Base-by-base conservation (phyloP, 208 protist genomes). In the Wallacemonas collosoma region DNA sequence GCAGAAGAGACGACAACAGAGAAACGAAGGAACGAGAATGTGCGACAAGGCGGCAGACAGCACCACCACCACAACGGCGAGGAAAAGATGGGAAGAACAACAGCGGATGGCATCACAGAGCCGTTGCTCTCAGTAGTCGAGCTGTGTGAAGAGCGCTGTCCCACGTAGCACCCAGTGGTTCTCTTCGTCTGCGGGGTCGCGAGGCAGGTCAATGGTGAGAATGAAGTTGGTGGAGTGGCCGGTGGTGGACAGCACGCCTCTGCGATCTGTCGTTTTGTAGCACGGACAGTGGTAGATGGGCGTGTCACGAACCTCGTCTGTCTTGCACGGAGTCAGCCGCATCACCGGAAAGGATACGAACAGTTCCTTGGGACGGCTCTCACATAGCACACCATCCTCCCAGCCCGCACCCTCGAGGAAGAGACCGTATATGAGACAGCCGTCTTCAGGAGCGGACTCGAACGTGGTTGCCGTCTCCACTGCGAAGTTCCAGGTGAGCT, bases 211-310 rank as follows among this genome's bases (percentile, higher is more conserved):
- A 26, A 96, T 85, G 26, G 89, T 87, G 36, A 99, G 83, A 67
- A 99, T 97, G 73, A 98, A 99, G 76, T 99, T 99, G 64, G 97
- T 99, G 38, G 94, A 98, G 78, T 99, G 98, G 26, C 98, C 98
- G 2, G 98, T 99, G 15, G 98, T 99, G 44, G 97, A 98, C 9
- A 99, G 87, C 8, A 96, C 90, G 67, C 98, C 98, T 11, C 87
- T 75, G 50, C 98, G 86, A 48, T 97, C 94, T 0, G 90, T 95
- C 1, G 96, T 99, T 81, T 98, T 98, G 91, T 99, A 99, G 76
- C 97, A 88, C 2, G 98, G 98, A 79, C 95, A 98, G 36, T 69
- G 50, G 82, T 99, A 99, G 14, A 88, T 71, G 0, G 83, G 81
- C 1, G 61, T 61, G 26, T 82, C 72, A 11, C 66, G 67, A 26